phyloP scores from a whole-genome alignment of 2,329 filamentous ascomycete genomes.

The Aspergillus viridinutans region DNA sequence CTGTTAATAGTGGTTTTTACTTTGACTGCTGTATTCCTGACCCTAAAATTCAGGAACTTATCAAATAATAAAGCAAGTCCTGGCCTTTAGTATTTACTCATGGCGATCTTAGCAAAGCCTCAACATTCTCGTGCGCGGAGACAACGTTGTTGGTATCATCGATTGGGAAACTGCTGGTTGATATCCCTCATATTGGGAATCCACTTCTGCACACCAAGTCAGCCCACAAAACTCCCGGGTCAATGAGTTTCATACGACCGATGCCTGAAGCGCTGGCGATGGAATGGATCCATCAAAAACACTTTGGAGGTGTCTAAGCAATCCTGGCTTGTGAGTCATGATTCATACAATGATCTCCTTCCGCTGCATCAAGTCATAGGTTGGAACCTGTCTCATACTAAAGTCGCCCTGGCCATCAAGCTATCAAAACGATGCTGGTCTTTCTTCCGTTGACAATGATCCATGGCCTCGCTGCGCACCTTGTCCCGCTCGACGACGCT shows the following conservation, averaged over 20 bases:
- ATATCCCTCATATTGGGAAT: slow-evolving; percentile 31
- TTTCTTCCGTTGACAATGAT: slow-evolving; percentile 28
- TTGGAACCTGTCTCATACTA: slow-evolving; percentile 29
- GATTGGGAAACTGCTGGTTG: slow-evolving; percentile 31
- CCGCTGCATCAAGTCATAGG: slow-evolving; percentile 34
- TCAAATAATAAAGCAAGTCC: slow-evolving; percentile 25
- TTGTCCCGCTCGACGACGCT: too few relatives aligned
- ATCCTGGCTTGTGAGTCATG: not conserved
- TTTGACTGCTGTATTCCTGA: slow-evolving; percentile 28
- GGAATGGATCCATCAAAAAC: slow-evolving; percentile 36
- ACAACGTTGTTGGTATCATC: slow-evolving; percentile 39
- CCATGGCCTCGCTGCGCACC: too few relatives aligned
- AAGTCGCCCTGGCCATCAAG: slow-evolving; percentile 25
- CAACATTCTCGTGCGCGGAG: slow-evolving; percentile 31
- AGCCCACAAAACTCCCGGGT: slow-evolving; percentile 38
- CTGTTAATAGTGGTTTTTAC: slow-evolving; percentile 28
- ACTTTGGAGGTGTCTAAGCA: slow-evolving; percentile 31
- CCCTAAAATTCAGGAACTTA: slow-evolving; percentile 30
- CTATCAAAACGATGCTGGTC: slow-evolving; percentile 40
- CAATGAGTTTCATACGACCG: slow-evolving; percentile 37
- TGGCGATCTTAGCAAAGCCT: slow-evolving; percentile 46
- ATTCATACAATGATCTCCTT: slow-evolving; percentile 18
- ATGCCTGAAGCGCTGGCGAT: slow-evolving; percentile 38
- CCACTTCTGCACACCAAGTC: slow-evolving; percentile 37
- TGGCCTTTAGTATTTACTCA: slow-evolving; percentile 47